Evolutionary conservation across 2,329 filamentous ascomycete species (phyloP).

Genomic region (Fusarium sp.): DNA sequence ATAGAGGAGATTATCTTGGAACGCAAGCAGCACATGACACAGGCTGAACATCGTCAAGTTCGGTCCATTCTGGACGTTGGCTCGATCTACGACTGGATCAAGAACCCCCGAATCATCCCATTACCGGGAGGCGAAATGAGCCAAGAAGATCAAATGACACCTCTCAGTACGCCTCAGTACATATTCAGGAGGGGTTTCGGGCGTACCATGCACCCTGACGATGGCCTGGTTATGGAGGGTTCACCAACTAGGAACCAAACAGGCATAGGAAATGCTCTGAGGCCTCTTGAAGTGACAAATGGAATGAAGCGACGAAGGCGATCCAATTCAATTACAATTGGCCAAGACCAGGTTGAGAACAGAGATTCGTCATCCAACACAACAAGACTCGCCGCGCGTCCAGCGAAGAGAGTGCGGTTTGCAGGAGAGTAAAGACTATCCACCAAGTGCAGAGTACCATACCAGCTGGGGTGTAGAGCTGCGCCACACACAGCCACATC

Average conservation of each 20-base stretch:
- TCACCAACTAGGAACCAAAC: constrained; percentile 23
- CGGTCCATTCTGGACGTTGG: constrained; percentile 70
- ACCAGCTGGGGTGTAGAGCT: constrained; percentile 7
- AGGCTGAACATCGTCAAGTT: constrained; percentile 68
- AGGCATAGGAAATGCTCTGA: constrained; percentile 11
- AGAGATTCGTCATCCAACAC: constrained; percentile 26
- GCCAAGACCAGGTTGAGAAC: constrained; percentile 16
- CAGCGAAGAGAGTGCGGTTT: constrained; percentile 53
- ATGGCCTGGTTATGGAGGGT: constrained; percentile 57
- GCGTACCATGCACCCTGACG: constrained; percentile 58
- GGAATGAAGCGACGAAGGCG: constrained; percentile 47
- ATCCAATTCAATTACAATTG: constrained; percentile 27
- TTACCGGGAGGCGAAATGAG: constrained; percentile 48
- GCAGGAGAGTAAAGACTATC: constrained; percentile 25
- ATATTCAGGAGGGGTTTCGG: constrained; percentile 67
- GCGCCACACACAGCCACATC: constrained; percentile 32
- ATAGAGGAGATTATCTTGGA: constrained; percentile 88
- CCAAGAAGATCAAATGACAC: constrained; percentile 63
- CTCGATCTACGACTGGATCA: constrained; percentile 71
- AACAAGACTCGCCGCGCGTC: constrained; percentile 42
- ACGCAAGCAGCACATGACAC: constrained; percentile 80
- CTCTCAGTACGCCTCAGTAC: constrained; percentile 60
- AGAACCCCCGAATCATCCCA: constrained; percentile 62
- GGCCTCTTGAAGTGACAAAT: constrained; percentile 26
- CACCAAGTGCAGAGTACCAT: not conserved